A percentile compares a stretch with the other conserved stretches of the same genome.
phyloP scores from a whole-genome alignment of 164 flowering plant species.

The Brasenia schreberi region DNA sequence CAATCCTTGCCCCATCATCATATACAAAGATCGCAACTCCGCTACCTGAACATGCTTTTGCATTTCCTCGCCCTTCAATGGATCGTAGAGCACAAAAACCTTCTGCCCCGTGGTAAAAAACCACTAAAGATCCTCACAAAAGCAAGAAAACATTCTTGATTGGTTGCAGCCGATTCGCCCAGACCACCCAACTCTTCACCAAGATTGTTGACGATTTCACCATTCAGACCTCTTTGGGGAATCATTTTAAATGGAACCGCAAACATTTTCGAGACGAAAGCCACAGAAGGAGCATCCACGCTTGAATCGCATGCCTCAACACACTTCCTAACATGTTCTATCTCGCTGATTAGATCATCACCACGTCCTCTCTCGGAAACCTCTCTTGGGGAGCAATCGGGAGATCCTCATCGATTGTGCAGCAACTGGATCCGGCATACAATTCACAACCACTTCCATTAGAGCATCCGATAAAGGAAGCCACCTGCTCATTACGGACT shows the following conservation, averaged over 20 bases:
- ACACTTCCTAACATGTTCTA: slow-evolving; percentile 55
- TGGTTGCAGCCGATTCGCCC: slow-evolving; percentile 33
- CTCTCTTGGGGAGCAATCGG: slow-evolving; percentile 66
- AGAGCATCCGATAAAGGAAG: slow-evolving; percentile 75
- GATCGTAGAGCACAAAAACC: slow-evolving; percentile 78
- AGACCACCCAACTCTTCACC: slow-evolving; percentile 32
- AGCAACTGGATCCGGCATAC: slow-evolving; percentile 67
- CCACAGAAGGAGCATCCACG: slow-evolving; percentile 68
- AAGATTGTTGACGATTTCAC: slow-evolving; percentile 26
- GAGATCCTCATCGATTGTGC: slow-evolving; percentile 63
- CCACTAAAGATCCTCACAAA: slow-evolving; percentile 94
- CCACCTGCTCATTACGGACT: slow-evolving; percentile 83
- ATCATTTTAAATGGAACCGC: slow-evolving; percentile 73
- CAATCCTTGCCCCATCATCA: slow-evolving; percentile 97
- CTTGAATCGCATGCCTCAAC: slow-evolving; percentile 68
- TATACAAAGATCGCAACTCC: slow-evolving; percentile 54
- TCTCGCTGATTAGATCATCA: slow-evolving; percentile 46
- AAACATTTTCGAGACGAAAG: slow-evolving; percentile 92
- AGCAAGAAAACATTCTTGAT: slow-evolving; percentile 68
- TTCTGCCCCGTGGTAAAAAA: slow-evolving; percentile 48
- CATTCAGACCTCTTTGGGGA: slow-evolving; percentile 47
- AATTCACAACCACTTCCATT: slow-evolving; percentile 66
- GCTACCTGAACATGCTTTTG: slow-evolving; percentile 82
- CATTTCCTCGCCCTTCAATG: slow-evolving; percentile 40
- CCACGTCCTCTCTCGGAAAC: slow-evolving; percentile 16